Conservation (phyloP, 371 early-diverging fungal species). For the Parasitella parasitica region DNA sequence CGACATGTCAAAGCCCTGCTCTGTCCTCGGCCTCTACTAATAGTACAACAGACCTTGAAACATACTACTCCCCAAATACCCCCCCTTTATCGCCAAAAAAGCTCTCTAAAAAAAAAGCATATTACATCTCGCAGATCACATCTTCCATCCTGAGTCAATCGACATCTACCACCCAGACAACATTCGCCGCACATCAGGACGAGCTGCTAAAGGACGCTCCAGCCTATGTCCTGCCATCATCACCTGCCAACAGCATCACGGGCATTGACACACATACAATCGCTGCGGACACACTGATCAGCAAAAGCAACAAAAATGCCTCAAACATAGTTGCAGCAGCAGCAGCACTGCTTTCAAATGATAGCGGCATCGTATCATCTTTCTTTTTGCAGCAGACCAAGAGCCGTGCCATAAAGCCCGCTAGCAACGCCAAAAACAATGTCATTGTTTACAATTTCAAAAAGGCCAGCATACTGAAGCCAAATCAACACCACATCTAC, state of each 20-base stretch:
- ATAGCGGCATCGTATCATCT: constrained; percentile 10
- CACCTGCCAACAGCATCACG: constrained; percentile 4
- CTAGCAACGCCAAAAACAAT: constrained; percentile 6
- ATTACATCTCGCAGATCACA: constrained; percentile 13
- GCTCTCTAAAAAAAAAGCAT: not conserved
- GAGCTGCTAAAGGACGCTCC: not conserved
- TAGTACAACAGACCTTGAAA: not conserved
- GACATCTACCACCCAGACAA: constrained; percentile 15
- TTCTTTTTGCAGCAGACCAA: not conserved
- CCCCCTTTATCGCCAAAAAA: constrained; percentile 17
- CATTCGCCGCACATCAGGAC: constrained; percentile 7
- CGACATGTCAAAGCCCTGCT: not conserved
- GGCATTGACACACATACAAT: not conserved
- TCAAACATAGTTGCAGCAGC: constrained; percentile 7
- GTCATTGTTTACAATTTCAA: constrained; percentile 25
- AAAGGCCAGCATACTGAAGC: constrained; percentile 30
- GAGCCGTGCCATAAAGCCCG: not conserved
- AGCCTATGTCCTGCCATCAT: not conserved
- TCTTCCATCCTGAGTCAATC: constrained; percentile 18
- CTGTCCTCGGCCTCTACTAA: constrained; percentile 1
- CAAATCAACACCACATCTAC: constrained; percentile 37
- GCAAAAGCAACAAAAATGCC: not conserved
- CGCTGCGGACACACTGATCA: not conserved
- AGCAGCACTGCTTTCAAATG: constrained; percentile 8
- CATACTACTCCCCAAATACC: constrained; percentile 9